Evolutionary conservation across 2,329 filamentous ascomycete species (phyloP), one percentile per base, ranked within the genome.

Genomic region (Coleophoma eucalyptorum): DNA sequence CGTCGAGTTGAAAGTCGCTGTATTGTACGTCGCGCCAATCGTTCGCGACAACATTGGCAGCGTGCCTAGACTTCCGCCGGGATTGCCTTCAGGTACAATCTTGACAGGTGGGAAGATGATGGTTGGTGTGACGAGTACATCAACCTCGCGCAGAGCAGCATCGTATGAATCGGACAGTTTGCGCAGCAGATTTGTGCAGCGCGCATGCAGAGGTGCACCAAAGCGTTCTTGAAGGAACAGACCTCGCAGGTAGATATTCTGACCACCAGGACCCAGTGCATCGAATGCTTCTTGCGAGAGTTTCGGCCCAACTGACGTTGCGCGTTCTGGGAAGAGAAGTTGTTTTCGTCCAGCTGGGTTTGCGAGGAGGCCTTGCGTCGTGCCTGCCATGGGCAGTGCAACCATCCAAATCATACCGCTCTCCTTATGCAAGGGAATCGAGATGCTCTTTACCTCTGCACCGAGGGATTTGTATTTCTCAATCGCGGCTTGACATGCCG

Each of bases 11-110:
- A 83, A 83, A 3, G 75, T 70, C 6, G 76, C 75, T 5, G 79
- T 84, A 55, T 84, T 83, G 18, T 70, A 72, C 0, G 76, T 81
- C 50, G 80, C 58, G 0, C 80, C 80, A 43, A 81, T 75, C 35
- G 76, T 77, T 32, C 56, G 51, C 6, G 46, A 51, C 19, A 59
- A 35, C 56, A 58, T 58, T 41, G 52, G 50, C 42, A 60, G 42
- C 11, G 50, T 49, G 0, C 56, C 58, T 3, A 58, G 40, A 0
- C 46, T 55, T 7, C 47, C 44, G 0, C 52, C 54, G 11, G 42
- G 42, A 6, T 38, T 41, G 1, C 52, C 55, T 32, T 55, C 45
- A 11, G 72, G 72, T 40, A 73, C 44, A 10, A 69, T 31, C 2
- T 77, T 70, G 45, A 72, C 71, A 0, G 75, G 75, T n/a, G 56